Percentiles rank a stretch among this genome's conserved stretches.
phyloP scores from a whole-genome alignment of 164 flowering plant species.

The Berberis thunbergii region DNA sequence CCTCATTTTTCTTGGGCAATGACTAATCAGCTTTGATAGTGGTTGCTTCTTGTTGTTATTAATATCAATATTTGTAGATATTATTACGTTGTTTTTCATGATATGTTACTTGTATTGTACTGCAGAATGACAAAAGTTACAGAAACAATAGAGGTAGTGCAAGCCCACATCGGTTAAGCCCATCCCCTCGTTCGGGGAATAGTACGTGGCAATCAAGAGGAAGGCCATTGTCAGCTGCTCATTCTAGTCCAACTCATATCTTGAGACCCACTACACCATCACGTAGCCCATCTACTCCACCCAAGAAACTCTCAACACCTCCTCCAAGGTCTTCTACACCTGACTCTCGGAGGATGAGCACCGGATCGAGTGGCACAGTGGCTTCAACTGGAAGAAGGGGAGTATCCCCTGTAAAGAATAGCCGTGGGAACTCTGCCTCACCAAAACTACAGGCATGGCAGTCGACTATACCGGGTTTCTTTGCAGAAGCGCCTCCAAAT shows the following conservation, averaged over 20 bases:
- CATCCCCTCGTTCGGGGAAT: slow-evolving; percentile 68
- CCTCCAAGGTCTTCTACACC: slow-evolving; percentile 68
- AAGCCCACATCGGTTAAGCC: slow-evolving; percentile 84
- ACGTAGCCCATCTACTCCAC: slow-evolving; percentile 66
- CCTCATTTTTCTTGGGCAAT: not conserved
- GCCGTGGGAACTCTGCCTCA: slow-evolving; percentile 77
- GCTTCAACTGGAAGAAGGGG: slow-evolving; percentile 52
- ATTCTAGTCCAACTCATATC: slow-evolving; percentile 50
- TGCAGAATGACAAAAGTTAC: slow-evolving; percentile 71
- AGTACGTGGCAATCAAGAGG: slow-evolving; percentile 47
- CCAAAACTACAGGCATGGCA: slow-evolving; percentile 88
- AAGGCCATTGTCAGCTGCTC: slow-evolving; percentile 63
- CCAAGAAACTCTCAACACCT: slow-evolving; percentile 51
- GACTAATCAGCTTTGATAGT: not conserved
- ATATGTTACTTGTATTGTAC: not conserved
- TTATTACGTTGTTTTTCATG: not conserved
- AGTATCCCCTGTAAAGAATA: slow-evolving; percentile 57
- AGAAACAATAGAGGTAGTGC: slow-evolving; percentile 74
- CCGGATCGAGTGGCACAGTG: slow-evolving; percentile 43
- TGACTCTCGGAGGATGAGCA: slow-evolving; percentile 58
- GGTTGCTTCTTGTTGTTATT: not conserved
- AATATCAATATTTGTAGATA: not conserved
- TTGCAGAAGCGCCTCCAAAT: slow-evolving; percentile 87
- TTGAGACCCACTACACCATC: slow-evolving; percentile 44
- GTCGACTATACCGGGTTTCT: slow-evolving; percentile 82